Percentiles rank a stretch among this genome's conserved stretches.
These are phyloP conservation scores for Micractinium conductrix DNA, from an alignment of 139 green algal species.

Conservation along the genomic window DNA sequence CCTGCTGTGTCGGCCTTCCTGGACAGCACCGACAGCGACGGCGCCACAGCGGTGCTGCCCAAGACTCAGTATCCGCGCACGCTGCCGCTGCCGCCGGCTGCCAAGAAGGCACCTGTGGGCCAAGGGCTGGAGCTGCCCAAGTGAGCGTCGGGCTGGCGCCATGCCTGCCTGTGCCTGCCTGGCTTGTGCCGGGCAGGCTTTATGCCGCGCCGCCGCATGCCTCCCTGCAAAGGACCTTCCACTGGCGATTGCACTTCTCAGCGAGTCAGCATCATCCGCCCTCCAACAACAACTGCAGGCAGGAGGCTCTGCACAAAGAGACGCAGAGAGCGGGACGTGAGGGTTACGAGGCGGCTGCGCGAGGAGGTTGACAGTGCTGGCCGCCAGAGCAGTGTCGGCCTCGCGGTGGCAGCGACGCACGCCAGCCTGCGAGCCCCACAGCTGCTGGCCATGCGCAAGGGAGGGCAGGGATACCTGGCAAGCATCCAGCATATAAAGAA, in stretches of 20 bases:
- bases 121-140: background rate
- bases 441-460: constrained; percentile 56
- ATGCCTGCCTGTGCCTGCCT: background rate
- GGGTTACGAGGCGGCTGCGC: no score
- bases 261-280: no score
- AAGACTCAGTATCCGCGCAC: background rate
- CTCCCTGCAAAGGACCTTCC: no score
- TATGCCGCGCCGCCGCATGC: no score
- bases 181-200: background rate
- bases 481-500: constrained; percentile 79
- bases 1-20: background rate
- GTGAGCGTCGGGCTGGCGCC: no score
- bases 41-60: background rate
- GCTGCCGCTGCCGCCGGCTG: background rate
- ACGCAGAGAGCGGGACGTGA: no score
- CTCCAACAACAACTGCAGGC: no score
- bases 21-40: background rate
- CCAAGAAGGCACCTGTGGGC: background rate
- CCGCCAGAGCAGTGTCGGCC: no score
- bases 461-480: no score
- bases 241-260: no score
- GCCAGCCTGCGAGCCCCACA: constrained; percentile 53
- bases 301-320: no score
- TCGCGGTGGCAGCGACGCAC: background rate
- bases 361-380: no score